phyloP scores from a whole-genome alignment of 495 filamentous ascomycete species.

The Aspergillus affinis region DNA sequence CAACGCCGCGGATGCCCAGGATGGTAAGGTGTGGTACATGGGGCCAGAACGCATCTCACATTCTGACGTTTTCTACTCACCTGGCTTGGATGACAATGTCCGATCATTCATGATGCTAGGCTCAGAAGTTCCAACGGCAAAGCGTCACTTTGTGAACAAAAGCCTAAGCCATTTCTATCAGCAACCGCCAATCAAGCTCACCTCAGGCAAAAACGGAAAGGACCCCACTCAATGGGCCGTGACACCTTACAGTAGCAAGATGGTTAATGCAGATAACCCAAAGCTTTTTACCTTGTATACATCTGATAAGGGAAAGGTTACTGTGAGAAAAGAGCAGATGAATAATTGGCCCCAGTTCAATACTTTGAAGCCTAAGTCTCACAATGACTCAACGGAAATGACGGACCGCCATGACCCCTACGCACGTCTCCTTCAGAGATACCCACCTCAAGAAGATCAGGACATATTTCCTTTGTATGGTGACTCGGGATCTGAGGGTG shows the following conservation, averaged over 20 bases:
- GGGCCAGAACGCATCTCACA: constrained; percentile 22
- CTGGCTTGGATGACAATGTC: constrained; percentile 15
- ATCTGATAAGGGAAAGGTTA: constrained; percentile 19
- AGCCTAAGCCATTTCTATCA: constrained; percentile 24
- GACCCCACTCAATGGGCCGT: constrained; percentile 18
- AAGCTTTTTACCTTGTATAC: constrained; percentile 30
- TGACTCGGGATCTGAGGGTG: constrained; percentile 59
- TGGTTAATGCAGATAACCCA: constrained; percentile 9
- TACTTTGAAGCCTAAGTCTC: neutral
- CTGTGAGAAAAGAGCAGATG: constrained; percentile 25
- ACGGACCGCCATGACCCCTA: constrained; percentile 13
- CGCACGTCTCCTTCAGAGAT: constrained; percentile 42
- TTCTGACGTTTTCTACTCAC: constrained; percentile 27
- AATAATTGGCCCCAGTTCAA: constrained; percentile 23
- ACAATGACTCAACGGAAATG: neutral
- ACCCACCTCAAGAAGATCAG: constrained; percentile 42
- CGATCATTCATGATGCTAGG: constrained; percentile 19
- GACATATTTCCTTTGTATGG: constrained; percentile 61
- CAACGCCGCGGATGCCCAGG: neutral
- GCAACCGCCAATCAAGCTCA: constrained; percentile 20
- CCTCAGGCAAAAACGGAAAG: constrained; percentile 3
- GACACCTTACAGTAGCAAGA: constrained; percentile 23
- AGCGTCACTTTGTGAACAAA: constrained; percentile 28
- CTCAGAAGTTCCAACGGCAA: constrained; percentile 22
- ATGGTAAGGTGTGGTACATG: constrained; percentile 29